Evolutionary conservation across 2,329 filamentous ascomycete genomes (phyloP).

Genomic region (Colletotrichum simmondsii): DNA sequence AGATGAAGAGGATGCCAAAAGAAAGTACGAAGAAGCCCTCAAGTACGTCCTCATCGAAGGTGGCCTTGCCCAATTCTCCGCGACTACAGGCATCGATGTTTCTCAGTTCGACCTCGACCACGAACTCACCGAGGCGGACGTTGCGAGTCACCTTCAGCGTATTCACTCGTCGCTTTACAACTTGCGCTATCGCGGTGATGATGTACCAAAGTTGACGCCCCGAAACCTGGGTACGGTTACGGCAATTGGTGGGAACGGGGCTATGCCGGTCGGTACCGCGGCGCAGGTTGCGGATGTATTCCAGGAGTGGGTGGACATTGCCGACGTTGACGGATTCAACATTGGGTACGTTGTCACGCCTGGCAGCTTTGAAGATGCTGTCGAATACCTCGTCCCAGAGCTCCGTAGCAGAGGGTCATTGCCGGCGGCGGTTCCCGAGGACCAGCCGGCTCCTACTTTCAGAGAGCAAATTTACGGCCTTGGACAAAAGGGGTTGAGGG

Average conservation of each 20-base stretch:
- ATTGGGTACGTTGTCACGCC: slow-evolving; percentile 55
- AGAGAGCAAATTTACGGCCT: slow-evolving; percentile 17
- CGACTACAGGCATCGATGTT: slow-evolving; percentile 70
- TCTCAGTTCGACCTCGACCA: slow-evolving; percentile 67
- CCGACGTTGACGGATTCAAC: slow-evolving; percentile 54
- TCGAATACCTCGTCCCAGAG: slow-evolving; percentile 43
- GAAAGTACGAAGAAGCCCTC: slow-evolving; percentile 61
- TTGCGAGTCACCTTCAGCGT: slow-evolving; percentile 61
- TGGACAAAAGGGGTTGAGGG: slow-evolving; percentile 14
- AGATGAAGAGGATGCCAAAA: slow-evolving; percentile 63
- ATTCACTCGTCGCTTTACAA: slow-evolving; percentile 59
- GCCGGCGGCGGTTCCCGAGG: background rate
- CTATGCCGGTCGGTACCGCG: slow-evolving; percentile 49
- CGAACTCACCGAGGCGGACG: slow-evolving; percentile 64
- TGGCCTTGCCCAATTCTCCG: slow-evolving; percentile 65
- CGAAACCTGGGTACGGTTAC: slow-evolving; percentile 52
- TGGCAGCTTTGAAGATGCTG: slow-evolving; percentile 46
- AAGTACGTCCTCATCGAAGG: slow-evolving; percentile 64
- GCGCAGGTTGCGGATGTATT: slow-evolving; percentile 55
- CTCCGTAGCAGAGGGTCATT: slow-evolving; percentile 39
- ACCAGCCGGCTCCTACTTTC: background rate
- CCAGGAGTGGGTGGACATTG: slow-evolving; percentile 54
- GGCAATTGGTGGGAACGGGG: slow-evolving; percentile 51
- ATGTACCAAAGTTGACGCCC: slow-evolving; percentile 54
- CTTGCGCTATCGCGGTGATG: slow-evolving; percentile 58